A percentile compares a stretch with the other conserved stretches of the same genome.
phyloP scores from a whole-genome alignment of 176 grass and related monocot genomes.

The Rhynchospora tenuis region DNA sequence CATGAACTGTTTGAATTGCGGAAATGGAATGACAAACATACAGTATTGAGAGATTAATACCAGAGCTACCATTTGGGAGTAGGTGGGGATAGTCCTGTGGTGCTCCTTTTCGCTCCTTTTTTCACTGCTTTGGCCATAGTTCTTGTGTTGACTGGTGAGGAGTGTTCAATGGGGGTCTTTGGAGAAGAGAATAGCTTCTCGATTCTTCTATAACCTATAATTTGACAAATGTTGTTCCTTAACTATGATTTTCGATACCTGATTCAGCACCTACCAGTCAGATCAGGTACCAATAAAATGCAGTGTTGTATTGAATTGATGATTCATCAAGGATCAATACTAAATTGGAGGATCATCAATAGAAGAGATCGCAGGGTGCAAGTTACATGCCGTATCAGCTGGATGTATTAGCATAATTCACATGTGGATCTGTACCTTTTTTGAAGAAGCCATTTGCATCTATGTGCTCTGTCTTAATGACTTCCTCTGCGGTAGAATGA shows the following conservation, averaged over 20 bases:
- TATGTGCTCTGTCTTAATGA: background rate
- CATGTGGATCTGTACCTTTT: conserved; percentile 19
- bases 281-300: conserved; percentile 5
- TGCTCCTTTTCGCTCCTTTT: conserved; percentile 35
- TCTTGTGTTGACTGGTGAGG: conserved; percentile 25
- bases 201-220: conserved; percentile 53
- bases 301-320: background rate
- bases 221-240: conserved; percentile 8
- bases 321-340: background rate
- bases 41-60: conserved; percentile 36
- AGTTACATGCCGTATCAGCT: background rate
- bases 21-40: conserved; percentile 4
- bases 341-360: background rate
- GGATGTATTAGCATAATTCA: background rate
- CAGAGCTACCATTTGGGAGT: conserved; percentile 28
- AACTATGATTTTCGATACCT: background rate
- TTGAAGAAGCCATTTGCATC: conserved; percentile 24
- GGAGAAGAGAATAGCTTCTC: conserved; percentile 44
- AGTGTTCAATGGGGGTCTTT: conserved; percentile 35
- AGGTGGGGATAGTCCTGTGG: conserved; percentile 37
- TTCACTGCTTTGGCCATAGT: conserved; percentile 34
- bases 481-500: conserved; percentile 13
- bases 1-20: background rate
- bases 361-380: background rate
- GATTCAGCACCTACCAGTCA: background rate